phyloP scores from a whole-genome alignment of 2,329 filamentous ascomycete genomes.

The Ophiobolus disseminans region DNA sequence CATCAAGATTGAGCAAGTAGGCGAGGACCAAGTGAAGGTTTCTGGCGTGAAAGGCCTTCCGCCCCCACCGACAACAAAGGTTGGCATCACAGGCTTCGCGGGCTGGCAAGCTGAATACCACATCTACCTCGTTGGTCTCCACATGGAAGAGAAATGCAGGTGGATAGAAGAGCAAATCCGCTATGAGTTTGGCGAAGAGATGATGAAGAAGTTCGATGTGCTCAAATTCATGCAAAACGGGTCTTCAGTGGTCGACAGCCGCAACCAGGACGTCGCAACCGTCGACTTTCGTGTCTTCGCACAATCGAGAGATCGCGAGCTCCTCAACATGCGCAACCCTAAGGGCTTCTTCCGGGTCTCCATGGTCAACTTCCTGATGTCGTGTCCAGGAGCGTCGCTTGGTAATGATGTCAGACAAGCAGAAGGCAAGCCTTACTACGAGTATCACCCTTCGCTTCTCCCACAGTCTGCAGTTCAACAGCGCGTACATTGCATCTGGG shows the following conservation, averaged over 20 bases:
- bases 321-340: slow-evolving; percentile 50
- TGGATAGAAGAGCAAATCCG: slow-evolving; percentile 51
- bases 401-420: slow-evolving; percentile 35
- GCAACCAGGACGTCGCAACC: slow-evolving; percentile 57
- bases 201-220: slow-evolving; percentile 44
- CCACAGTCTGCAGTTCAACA: slow-evolving; percentile 39
- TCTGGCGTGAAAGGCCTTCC: slow-evolving; percentile 53
- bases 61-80: slow-evolving; percentile 58
- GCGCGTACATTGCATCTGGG: slow-evolving; percentile 38
- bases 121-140: slow-evolving; percentile 55
- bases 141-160: slow-evolving; percentile 54
- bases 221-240: slow-evolving; percentile 53
- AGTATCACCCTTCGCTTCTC: slow-evolving; percentile 51
- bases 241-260: slow-evolving; percentile 46
- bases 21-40: slow-evolving; percentile 58
- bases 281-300: slow-evolving; percentile 58
- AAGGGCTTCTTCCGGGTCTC: slow-evolving; percentile 51
- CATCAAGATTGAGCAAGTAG: slow-evolving; percentile 61
- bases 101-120: slow-evolving; percentile 58
- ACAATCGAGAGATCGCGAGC: slow-evolving; percentile 54
- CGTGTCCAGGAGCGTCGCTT: slow-evolving; percentile 50
- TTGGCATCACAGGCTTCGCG: slow-evolving; percentile 55
- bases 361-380: slow-evolving; percentile 52
- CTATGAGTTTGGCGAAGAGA: slow-evolving; percentile 48
- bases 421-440: slow-evolving; percentile 44